phyloP scores from a whole-genome alignment of 345 rosid genomes.

The Ceriops decandra region DNA sequence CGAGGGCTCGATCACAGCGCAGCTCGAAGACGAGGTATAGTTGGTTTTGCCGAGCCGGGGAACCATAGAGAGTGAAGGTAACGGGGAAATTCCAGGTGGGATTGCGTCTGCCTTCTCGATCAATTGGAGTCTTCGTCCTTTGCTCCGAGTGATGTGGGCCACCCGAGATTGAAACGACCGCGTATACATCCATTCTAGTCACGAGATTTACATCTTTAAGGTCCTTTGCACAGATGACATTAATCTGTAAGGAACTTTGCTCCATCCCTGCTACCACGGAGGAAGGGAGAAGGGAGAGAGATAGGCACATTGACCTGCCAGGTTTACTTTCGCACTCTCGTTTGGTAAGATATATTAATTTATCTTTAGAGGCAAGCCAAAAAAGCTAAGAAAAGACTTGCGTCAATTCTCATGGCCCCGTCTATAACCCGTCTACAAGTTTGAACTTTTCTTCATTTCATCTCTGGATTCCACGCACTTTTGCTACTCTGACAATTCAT shows the following conservation, averaged over 20 bases:
- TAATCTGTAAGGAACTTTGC: constrained; percentile 52
- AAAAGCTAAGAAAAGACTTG: too few relatives aligned
- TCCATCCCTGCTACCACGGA: constrained; percentile 35
- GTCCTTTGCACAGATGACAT: constrained; percentile 58
- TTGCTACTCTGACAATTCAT: too few relatives aligned
- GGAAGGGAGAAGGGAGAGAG: neutral
- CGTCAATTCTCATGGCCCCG: too few relatives aligned
- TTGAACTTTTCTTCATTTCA: too few relatives aligned
- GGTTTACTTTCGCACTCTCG: too few relatives aligned
- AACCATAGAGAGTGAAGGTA: constrained; percentile 47
- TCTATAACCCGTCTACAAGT: too few relatives aligned
- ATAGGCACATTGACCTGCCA: neutral
- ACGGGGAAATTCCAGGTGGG: constrained; percentile 68
- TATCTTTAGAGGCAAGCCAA: neutral
- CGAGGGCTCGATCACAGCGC: constrained; percentile 63
- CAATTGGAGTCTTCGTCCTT: constrained; percentile 42
- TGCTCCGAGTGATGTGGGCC: constrained; percentile 27
- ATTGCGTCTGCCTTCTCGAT: constrained; percentile 47
- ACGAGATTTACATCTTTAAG: constrained; percentile 64
- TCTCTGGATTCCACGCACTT: too few relatives aligned
- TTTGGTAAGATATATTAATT: too few relatives aligned
- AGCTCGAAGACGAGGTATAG: constrained; percentile 51
- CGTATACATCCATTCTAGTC: constrained; percentile 83
- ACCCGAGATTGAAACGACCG: constrained; percentile 53
- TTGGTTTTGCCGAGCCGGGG: constrained; percentile 45